phyloP scores from a whole-genome alignment of 2,329 filamentous ascomycete genomes.

The Lachnellula cervina region DNA sequence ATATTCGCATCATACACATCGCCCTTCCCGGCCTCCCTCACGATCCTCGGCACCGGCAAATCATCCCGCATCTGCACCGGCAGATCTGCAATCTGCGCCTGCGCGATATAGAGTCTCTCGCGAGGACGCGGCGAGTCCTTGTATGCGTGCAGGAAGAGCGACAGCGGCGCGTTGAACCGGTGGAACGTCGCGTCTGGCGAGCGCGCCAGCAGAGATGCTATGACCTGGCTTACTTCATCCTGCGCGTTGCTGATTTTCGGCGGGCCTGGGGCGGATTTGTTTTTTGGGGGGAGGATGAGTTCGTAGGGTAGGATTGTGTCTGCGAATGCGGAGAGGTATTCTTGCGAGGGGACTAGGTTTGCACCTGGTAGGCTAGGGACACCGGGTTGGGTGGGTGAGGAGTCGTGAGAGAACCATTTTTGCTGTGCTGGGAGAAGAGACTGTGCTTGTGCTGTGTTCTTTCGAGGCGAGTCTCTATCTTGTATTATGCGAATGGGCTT shows the following conservation, averaged over 20 bases:
- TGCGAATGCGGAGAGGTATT: conserved; percentile 36
- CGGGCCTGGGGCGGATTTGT: not conserved
- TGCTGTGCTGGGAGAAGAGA: conserved; percentile 48
- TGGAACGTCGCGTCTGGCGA: conserved; percentile 35
- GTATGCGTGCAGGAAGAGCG: conserved; percentile 22
- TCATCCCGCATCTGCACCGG: conserved; percentile 59
- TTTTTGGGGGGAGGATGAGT: conserved; percentile 34
- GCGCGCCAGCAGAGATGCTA: conserved; percentile 2
- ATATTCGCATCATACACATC: conserved; percentile 85
- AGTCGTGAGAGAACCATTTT: conserved; percentile 52
- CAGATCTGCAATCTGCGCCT: conserved; percentile 67
- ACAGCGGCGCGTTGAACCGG: conserved; percentile 39
- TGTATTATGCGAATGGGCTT: conserved; percentile 46
- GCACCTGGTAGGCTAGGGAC: not conserved
- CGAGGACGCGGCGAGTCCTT: not conserved
- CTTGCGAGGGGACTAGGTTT: conserved; percentile 20
- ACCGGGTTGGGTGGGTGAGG: not conserved
- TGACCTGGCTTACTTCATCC: not conserved
- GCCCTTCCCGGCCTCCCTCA: conserved; percentile 61
- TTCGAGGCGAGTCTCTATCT: not conserved
- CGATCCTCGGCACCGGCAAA: conserved; percentile 61
- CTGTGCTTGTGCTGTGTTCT: conserved; percentile 9
- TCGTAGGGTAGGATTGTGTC: conserved; percentile 54
- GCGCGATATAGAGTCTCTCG: conserved; percentile 73
- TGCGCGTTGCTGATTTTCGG: not conserved